Conservation (phyloP, 768 basidiomycete species). For the Rhizopogon vesiculosus region DNA sequence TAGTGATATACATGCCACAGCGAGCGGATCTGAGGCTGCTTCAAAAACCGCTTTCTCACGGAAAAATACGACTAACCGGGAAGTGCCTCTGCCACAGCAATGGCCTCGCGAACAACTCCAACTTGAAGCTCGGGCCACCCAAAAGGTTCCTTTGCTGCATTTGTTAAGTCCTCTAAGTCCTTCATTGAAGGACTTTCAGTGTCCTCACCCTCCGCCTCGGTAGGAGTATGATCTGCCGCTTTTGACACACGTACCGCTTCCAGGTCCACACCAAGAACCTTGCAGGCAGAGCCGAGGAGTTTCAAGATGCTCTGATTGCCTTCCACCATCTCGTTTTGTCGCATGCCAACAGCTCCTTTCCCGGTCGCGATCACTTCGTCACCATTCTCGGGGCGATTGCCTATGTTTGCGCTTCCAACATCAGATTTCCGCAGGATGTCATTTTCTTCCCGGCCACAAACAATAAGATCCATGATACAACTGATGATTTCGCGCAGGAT, state of each 20-base stretch:
- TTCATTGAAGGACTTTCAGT: slow-evolving; percentile 6
- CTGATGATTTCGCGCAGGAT: slow-evolving; percentile 83
- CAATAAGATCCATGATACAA: slow-evolving; percentile 77
- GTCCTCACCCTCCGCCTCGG: slow-evolving; percentile 13
- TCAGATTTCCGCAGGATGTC: slow-evolving; percentile 39
- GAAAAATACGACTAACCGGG: slow-evolving; percentile 54
- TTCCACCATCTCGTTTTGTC: slow-evolving; percentile 66
- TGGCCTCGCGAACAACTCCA: slow-evolving; percentile 88
- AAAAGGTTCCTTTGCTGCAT: slow-evolving; percentile 44
- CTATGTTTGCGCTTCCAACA: slow-evolving; percentile 36
- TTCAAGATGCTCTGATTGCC: slow-evolving; percentile 82
- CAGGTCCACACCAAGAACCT: slow-evolving; percentile 77
- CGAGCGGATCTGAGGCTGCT: slow-evolving; percentile 59
- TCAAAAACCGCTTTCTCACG: slow-evolving; percentile 3
- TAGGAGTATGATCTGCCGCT: slow-evolving; percentile 6
- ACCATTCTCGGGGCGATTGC: slow-evolving; percentile 37
- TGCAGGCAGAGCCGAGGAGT: slow-evolving; percentile 71
- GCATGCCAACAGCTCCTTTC: slow-evolving; percentile 60
- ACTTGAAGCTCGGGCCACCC: slow-evolving; percentile 97
- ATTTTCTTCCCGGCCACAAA: slow-evolving; percentile 79
- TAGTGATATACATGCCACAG: slow-evolving; percentile 86
- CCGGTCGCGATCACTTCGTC: slow-evolving; percentile 16
- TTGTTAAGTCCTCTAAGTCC: slow-evolving; percentile 34
- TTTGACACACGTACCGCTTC: slow-evolving; percentile 58
- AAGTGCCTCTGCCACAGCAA: slow-evolving; percentile 85